Percentiles rank a stretch among this genome's conserved stretches.
These are phyloP conservation scores for Chlamydomonas incerta DNA, from an alignment of 139 green algal genomes.

Conservation along the genomic window DNA sequence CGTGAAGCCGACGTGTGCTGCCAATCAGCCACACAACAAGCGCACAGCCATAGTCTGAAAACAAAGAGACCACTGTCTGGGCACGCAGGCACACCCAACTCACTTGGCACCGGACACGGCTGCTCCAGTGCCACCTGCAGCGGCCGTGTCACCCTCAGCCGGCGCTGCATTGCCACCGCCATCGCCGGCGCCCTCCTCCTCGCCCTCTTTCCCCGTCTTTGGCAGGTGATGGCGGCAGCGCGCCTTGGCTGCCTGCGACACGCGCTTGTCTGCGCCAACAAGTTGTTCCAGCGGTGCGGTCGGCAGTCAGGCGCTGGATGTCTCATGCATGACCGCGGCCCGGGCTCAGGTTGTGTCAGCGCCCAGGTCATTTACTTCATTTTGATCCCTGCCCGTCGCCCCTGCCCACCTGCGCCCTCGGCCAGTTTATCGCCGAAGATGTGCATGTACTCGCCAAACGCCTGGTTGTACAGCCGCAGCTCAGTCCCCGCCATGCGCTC, in stretches of 20 bases:
- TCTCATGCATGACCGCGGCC: too few relatives aligned
- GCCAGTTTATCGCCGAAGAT: conserved; percentile 12
- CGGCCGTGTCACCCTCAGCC: background rate
- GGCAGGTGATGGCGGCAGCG: background rate
- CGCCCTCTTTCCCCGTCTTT: background rate
- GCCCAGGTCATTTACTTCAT: too few relatives aligned
- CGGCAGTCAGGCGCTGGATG: too few relatives aligned
- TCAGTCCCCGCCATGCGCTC: conserved; percentile 1
- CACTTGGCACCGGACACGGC: background rate
- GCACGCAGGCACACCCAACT: too few relatives aligned
- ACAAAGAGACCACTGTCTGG: too few relatives aligned
- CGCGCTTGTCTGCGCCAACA: background rate
- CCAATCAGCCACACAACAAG: too few relatives aligned
- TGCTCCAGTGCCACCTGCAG: background rate
- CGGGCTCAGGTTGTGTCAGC: too few relatives aligned
- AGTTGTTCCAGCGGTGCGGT: too few relatives aligned
- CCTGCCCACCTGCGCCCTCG: conserved; percentile 2
- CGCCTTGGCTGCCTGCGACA: background rate
- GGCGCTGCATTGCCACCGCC: background rate
- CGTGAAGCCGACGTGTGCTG: too few relatives aligned
- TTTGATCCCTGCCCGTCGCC: too few relatives aligned
- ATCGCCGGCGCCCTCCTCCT: background rate
- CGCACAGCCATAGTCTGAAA: too few relatives aligned
- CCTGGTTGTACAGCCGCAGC: background rate
- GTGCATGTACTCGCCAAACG: conserved; percentile 34